Conservation (phyloP, 2,329 filamentous ascomycete species). For the Atkinsonella hypoxylon region DNA sequence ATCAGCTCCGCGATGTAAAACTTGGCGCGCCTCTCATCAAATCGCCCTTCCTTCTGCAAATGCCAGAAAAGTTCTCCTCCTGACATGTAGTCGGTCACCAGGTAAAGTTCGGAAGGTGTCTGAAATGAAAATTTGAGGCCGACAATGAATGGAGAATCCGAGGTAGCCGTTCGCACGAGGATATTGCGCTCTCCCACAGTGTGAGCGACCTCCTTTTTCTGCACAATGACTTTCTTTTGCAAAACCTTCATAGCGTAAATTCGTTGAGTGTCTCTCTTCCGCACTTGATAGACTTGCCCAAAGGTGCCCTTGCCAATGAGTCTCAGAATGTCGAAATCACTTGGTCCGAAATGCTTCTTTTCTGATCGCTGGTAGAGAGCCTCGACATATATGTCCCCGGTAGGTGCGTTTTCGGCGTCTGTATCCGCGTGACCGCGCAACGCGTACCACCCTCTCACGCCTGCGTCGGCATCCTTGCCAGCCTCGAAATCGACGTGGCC, state of each 20-base stretch:
- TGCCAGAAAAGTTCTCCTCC: slow-evolving; percentile 98
- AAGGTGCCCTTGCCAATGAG: slow-evolving; percentile 98
- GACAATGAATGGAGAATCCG: slow-evolving; percentile 95
- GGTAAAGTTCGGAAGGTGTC: slow-evolving; percentile 87
- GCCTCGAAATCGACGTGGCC: slow-evolving; percentile 77
- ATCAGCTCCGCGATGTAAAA: slow-evolving; percentile 99
- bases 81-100: slow-evolving; percentile 99
- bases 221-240: slow-evolving; percentile 98
- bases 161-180: slow-evolving; percentile 85
- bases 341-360: slow-evolving; percentile 84
- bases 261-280: slow-evolving; percentile 88
- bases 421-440: slow-evolving; percentile 66
- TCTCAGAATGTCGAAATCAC: slow-evolving; percentile 91
- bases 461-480: slow-evolving; percentile 52
- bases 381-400: slow-evolving; percentile 82
- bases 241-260: slow-evolving; percentile 99
- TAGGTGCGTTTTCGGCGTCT: slow-evolving; percentile 55
- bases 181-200: slow-evolving; percentile 97
- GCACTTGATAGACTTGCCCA: slow-evolving; percentile 95
- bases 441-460: slow-evolving; percentile 74
- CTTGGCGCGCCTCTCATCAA: slow-evolving; percentile 88
- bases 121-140: slow-evolving; percentile 98
- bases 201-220: slow-evolving; percentile 98
- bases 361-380: slow-evolving; percentile 78
- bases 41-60: slow-evolving; percentile 90